Evolutionary conservation across 139 green algal species (phyloP).

Genomic region (Mesotaenium endlicherianum): DNA sequence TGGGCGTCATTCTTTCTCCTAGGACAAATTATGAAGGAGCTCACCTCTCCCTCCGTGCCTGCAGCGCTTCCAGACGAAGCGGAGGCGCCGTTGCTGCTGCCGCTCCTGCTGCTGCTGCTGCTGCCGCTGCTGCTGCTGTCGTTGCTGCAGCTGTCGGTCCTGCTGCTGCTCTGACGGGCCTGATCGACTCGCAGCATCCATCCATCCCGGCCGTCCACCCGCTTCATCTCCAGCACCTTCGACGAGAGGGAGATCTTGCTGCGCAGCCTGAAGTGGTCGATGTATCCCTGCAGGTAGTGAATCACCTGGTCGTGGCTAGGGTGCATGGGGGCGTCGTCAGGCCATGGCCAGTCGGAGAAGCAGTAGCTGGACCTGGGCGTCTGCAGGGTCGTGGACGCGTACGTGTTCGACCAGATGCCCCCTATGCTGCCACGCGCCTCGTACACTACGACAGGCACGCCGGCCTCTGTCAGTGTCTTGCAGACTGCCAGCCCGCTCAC

Average conservation of each 20-base stretch:
- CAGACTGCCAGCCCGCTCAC: neutral
- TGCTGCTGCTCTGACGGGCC: no score
- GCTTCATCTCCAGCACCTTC: neutral
- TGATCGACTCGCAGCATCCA: neutral
- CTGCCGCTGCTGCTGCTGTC: no score
- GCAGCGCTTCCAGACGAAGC: no score
- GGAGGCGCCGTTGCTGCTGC: no score
- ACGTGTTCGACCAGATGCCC: conserved; percentile 12
- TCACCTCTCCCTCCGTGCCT: no score
- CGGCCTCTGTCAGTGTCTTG: neutral
- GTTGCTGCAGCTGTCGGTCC: no score
- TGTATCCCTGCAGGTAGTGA: conserved; percentile 2
- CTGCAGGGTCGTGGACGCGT: neutral
- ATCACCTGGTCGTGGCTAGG: conserved; percentile 1
- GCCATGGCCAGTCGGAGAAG: conserved; percentile 19
- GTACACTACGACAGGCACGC: neutral
- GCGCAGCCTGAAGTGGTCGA: neutral
- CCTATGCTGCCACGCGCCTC: neutral
- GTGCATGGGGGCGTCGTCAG: neutral
- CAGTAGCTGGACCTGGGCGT: neutral
- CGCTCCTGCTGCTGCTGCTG: no score
- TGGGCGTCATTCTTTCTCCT: no score
- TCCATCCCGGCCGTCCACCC: neutral
- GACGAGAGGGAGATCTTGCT: neutral
- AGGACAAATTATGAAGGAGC: no score